These are phyloP conservation scores for Penicillium oxalicum DNA, from an alignment of 2,329 filamentous ascomycete genomes.

Conservation along the genomic window DNA sequence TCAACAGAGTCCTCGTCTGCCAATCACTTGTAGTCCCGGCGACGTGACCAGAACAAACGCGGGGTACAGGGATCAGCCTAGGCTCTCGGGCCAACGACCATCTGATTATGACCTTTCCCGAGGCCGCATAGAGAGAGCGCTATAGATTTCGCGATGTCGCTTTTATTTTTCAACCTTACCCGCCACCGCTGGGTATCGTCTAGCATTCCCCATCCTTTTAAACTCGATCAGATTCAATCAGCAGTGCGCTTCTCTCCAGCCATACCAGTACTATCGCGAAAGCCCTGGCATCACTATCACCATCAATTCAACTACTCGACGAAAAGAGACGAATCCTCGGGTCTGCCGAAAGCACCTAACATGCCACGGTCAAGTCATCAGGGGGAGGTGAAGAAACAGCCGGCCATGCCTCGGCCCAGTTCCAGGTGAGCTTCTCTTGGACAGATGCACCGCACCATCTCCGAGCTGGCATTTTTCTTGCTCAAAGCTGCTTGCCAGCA, in stretches of 20 bases:
- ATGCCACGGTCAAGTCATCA: slow-evolving; percentile 20
- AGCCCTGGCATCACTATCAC: neutral
- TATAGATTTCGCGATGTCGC: slow-evolving; percentile 8
- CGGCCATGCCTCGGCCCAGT: slow-evolving; percentile 55
- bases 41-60: slow-evolving; percentile 16
- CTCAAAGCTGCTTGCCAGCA: neutral
- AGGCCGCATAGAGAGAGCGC: neutral
- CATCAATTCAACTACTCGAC: slow-evolving; percentile 12
- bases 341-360: slow-evolving; percentile 4
- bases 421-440: slow-evolving; percentile 47
- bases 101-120: slow-evolving; percentile 13
- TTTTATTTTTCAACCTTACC: neutral
- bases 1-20: no score
- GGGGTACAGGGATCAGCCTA: slow-evolving; percentile 23
- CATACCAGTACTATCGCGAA: neutral
- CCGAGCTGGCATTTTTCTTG: neutral
- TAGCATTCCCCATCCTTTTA: neutral
- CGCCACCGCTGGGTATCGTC: slow-evolving; percentile 4
- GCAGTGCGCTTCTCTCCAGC: neutral
- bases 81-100: slow-evolving; percentile 15
- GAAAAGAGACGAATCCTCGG: neutral
- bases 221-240: neutral
- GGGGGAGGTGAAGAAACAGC: slow-evolving; percentile 30
- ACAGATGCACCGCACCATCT: neutral
- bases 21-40: no score